Evolutionary conservation across 192 early-diverging fungal genomes (phyloP), one percentile per base, ranked within the genome.

Genomic region (Backusella tarrabulga): DNA sequence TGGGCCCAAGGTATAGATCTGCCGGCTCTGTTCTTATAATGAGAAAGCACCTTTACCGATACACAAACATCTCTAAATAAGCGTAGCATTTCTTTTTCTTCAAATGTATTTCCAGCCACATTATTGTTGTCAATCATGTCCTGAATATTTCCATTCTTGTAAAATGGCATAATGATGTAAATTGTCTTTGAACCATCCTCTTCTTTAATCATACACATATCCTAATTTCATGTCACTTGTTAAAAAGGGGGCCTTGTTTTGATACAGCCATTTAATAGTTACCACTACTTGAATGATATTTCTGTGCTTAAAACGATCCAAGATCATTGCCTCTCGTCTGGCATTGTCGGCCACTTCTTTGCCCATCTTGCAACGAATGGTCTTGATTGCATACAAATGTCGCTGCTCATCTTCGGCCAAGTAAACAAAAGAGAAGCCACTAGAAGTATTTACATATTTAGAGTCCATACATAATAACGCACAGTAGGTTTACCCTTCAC

Each of bases 131-230:
- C 79, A 36, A 89, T 88, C 12, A 85, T 78, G 21, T 94, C 90
- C 75, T 87, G 74, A 7, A 93, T 72, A 54, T 86, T 89, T 23
- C 90, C 90, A 41, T 79, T 81, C 67, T 86, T 86, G 69, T 89
- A 91, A 44, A 90, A 86, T 14, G 91, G 93, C 73, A 94, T 83
- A 73, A 92, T 88, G 56, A 94, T 94, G 42, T 90, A 90, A 0
- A 90, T 89, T 4, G 85, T 76, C 72, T 85, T 86, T 35, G 76
- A 79, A 2, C 81, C 76, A 77, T 89, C 83, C 56, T 83, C 78
- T 75, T 88, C 88, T 40, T 82, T 80, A 5, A 83, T 83, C 19
- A 88, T 81, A 38, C 84, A 84, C 41, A 85, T 88, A 77, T 90
- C 91, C 76, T 91, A 66, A 81, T 42, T 35, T 32, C 36, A 42